Base-by-base conservation (phyloP, 2,329 filamentous ascomycete species). In the Leptographium galeiforme region DNA sequence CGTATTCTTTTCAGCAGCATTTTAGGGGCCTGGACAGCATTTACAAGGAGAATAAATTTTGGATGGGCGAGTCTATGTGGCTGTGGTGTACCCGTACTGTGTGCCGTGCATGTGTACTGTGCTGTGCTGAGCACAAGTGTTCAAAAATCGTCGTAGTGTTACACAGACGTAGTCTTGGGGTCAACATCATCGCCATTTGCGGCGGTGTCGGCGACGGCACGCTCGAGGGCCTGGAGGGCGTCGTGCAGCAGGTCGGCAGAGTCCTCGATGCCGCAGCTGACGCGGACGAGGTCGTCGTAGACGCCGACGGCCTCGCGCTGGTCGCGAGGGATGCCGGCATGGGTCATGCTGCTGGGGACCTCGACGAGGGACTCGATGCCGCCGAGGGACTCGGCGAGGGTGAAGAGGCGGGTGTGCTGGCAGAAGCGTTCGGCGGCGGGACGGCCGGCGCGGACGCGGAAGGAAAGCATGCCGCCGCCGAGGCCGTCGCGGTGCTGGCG, bases 391-490 rank as follows among this genome's bases (percentile, higher is more conserved):
- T 98, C 93, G 34, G 93, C 93, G 8, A 98, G 77, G 1, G 89
- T 95, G 72, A 95, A 97, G 67, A 98, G 82, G 64, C 81, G 81
- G 45, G 90, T 96, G 56, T 78, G 72, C 69, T 93, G 84, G 77
- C 93, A 97, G 79, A 98, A 98, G 51, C 83, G 79, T 71, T 94
- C 87, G 14, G 93, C 93, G 1, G 91, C 91, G 47, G 77, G 77
- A 63, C 89, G 80, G 39, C 93, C 93, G 54, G 91, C 93, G 59
- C 81, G 80, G 68, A 98, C 87, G 60, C 93, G 85, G 82, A 98
- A 98, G 55, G 86, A 91, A 45, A 98, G 81, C 93, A 98, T 98
- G 57, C 93, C 93, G 61, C 93, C 93, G 56, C 93, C 93, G 78
- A 97, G 85, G 57, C 86, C 93, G 62, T 94, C 79, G 60, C 93